Conservation (phyloP, 352 stramenopile genomes). For the Pythium myriotylum region DNA sequence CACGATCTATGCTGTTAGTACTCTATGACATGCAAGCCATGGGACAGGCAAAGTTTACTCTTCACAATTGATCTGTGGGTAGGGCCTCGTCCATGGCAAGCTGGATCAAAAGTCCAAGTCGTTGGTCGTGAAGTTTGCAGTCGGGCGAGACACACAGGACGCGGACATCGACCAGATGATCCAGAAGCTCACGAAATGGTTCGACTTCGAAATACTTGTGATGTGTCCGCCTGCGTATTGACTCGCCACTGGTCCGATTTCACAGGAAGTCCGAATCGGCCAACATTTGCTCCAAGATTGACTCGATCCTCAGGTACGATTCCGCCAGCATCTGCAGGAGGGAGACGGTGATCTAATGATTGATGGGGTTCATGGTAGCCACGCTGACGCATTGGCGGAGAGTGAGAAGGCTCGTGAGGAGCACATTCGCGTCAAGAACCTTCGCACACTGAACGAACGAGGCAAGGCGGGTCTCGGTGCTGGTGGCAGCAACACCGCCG, state of each 20-base stretch:
- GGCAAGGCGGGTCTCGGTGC: constrained; percentile 34
- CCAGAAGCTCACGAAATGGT: constrained; percentile 84
- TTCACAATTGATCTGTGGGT: not conserved
- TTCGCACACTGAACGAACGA: constrained; percentile 47
- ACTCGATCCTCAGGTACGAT: constrained; percentile 64
- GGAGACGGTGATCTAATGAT: no score
- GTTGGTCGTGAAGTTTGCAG: constrained; percentile 86
- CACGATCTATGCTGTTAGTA: constrained; percentile 88
- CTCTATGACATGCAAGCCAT: no score
- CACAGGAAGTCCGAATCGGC: constrained; percentile 61
- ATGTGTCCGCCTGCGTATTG: no score
- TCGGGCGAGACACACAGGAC: constrained; percentile 86
- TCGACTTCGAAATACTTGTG: no score
- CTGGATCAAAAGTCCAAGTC: constrained; percentile 86
- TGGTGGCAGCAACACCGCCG: constrained; percentile 9
- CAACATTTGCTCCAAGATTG: constrained; percentile 64
- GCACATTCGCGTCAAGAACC: constrained; percentile 55
- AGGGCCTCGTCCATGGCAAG: constrained; percentile 91
- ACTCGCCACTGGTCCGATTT: no score
- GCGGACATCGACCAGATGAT: constrained; percentile 90
- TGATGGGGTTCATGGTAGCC: constrained; percentile 24
- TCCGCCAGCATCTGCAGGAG: no score
- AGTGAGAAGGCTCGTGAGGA: constrained; percentile 55
- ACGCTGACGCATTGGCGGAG: constrained; percentile 58
- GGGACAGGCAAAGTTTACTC: no score